Conservation (phyloP, 2,329 filamentous ascomycete species). For the Elsinoe ampelina region DNA sequence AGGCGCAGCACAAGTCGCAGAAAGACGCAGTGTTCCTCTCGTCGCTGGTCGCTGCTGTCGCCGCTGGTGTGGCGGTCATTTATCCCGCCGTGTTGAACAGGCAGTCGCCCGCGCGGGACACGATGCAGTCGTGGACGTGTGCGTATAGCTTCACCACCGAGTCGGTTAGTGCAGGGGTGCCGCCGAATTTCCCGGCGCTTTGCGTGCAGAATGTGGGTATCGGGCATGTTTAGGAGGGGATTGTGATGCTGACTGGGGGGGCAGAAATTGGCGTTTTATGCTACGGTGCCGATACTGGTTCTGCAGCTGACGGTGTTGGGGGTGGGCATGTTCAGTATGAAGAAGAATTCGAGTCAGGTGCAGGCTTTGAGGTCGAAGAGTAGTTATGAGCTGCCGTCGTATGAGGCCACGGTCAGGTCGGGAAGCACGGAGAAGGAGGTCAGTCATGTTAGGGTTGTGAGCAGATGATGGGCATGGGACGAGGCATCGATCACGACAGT, state of each 20-base stretch:
- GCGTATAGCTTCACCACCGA: slow-evolving; percentile 22
- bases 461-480: background rate
- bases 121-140: slow-evolving; percentile 32
- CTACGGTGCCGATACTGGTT: slow-evolving; percentile 5
- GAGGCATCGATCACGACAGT: background rate
- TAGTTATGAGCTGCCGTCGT: background rate
- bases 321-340: slow-evolving; percentile 1
- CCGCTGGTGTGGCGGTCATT: slow-evolving; percentile 33
- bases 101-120: slow-evolving; percentile 22
- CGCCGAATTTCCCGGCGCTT: slow-evolving; percentile 4
- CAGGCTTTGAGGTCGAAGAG: slow-evolving; percentile 8
- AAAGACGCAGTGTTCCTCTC: background rate
- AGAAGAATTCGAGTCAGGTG: slow-evolving; percentile 1
- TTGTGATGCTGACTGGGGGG: background rate
- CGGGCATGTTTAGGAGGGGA: background rate
- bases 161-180: slow-evolving; percentile 7
- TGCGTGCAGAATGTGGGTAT: slow-evolving; percentile 8
- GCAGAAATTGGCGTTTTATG: slow-evolving; percentile 12
- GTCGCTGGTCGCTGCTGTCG: slow-evolving; percentile 29
- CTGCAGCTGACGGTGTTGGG: slow-evolving; percentile 6
- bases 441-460: slow-evolving; percentile 1
- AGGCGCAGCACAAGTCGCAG: background rate
- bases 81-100: slow-evolving; percentile 27
- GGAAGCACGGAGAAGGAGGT: background rate
- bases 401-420: slow-evolving; percentile 1